These are phyloP conservation scores for Tetrahymena malaccensis DNA, from an alignment of 73 alveolate species.

Conservation along the genomic window DNA sequence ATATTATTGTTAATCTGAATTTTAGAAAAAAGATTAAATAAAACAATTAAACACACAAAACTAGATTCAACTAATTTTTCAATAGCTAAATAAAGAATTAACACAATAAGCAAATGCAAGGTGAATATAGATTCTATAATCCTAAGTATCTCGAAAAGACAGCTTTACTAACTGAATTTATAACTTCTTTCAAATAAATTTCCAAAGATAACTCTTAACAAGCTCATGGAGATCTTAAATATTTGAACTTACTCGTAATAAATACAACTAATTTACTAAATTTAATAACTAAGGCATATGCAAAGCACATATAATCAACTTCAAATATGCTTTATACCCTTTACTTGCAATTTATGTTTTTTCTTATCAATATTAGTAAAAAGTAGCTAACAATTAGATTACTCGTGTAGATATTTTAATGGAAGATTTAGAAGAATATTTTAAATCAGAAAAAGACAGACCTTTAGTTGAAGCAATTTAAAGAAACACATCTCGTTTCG, in stretches of 20 bases:
- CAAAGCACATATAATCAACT: background rate
- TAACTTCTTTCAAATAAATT: background rate
- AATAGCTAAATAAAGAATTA: background rate
- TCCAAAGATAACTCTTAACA: background rate
- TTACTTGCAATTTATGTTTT: background rate
- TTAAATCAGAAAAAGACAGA: conserved; percentile 47
- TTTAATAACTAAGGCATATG: background rate
- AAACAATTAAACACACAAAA: background rate
- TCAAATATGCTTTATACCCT: background rate
- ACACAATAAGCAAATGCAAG: background rate
- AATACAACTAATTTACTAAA: background rate
- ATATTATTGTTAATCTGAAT: background rate
- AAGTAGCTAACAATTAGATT: conserved; percentile 62
- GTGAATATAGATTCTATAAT: background rate
- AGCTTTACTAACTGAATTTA: background rate
- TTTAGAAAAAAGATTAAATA: background rate
- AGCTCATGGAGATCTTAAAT: conserved; percentile 13
- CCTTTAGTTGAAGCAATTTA: conserved; percentile 60
- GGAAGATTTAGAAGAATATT: conserved; percentile 64
- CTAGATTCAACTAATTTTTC: background rate
- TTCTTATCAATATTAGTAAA: conserved; percentile 17
- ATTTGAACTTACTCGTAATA: conserved; percentile 18
- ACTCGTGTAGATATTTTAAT: conserved; percentile 52
- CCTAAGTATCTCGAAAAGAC: background rate
- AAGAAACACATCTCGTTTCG: conserved; percentile 72